Base-by-base conservation (phyloP, 2,329 filamentous ascomycete genomes). In the Claviceps monticola region DNA sequence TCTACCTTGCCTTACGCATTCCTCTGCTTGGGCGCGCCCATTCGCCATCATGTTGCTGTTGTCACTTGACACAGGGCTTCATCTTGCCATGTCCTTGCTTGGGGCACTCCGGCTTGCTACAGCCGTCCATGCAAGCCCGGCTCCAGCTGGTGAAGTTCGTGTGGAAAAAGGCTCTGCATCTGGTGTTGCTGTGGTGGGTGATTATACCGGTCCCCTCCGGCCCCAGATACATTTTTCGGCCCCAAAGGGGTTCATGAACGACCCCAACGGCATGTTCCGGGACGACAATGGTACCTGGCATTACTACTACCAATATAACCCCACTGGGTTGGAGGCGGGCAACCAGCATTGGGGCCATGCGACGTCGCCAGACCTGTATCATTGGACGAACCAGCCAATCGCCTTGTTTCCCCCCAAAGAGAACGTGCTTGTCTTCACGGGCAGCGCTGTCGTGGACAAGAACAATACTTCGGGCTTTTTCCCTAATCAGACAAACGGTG, bases 381-480 rank as follows among this genome's bases (percentile, higher is more conserved):
- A 76, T 53, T 86, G 81, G 82, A 68, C 68, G 1, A 83, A 84
- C 56, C 80, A 84, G 58, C 74, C 76, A 5, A 78, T 84, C 56
- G 80, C 80, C 9, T 66, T 85, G 4, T 77, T 68, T 46, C 74
- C 75, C 0, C 66, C 70, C 0, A 66, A 71, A 29, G 61, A 72
- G 17, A 66, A 62, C 0, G 64, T 68, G 13, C 71, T 65, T 51
- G 72, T 77, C 44, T 79, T 74, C 55, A 74, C 73, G 0, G 75
- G 79, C 23, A 80, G 75, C 47, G 72, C 70, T 6, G 79, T 84
- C 0, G 66, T 80, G 21, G 82, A 85, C 59, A 63, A 63, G 11
- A 77, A 83, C 60, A 84, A 85, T 60, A 83, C 80, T 0, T 82
- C 78, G 14, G 80, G 80, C 1, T 81, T 84, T 67, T 84, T 84